These are phyloP conservation scores for Arthroderma sp. DNA, from an alignment of 2,329 filamentous ascomycete species.

Conservation along the genomic window DNA sequence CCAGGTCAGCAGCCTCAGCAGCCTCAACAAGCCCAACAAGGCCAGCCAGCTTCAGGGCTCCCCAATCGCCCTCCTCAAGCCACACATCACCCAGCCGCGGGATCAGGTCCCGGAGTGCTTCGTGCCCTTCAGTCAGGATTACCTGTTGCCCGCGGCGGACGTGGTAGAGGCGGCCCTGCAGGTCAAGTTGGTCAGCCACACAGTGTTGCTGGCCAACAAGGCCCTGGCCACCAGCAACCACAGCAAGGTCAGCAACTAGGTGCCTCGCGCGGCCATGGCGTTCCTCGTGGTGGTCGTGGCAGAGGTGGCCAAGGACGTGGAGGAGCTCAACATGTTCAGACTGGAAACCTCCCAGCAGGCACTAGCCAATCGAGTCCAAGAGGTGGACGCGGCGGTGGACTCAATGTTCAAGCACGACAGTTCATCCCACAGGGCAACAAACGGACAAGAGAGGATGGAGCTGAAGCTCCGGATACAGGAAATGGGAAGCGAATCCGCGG, in stretches of 20 bases:
- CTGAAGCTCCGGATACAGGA: conserved; percentile 25
- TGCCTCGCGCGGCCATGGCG: conserved; percentile 26
- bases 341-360: conserved; percentile 22
- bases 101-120: conserved; percentile 32
- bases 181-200: conserved; percentile 25
- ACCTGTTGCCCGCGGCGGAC: conserved; percentile 33
- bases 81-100: conserved; percentile 17
- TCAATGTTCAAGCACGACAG: conserved; percentile 41
- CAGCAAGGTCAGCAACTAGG: conserved; percentile 22
- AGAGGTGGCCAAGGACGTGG: conserved; percentile 33
- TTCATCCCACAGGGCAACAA: conserved; percentile 49
- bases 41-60: conserved; percentile 20
- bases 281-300: conserved; percentile 33
- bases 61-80: conserved; percentile 17
- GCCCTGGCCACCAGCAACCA: conserved; percentile 20
- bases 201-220: conserved; percentile 20
- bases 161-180: conserved; percentile 20
- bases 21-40: conserved; percentile 16
- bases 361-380: conserved; percentile 22
- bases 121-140: conserved; percentile 35
- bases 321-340: conserved; percentile 35
- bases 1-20: conserved; percentile 9
- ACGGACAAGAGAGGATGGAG: conserved; percentile 42
- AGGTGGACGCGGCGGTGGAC: conserved; percentile 28
- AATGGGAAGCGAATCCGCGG: conserved; percentile 40